Conservation (phyloP, 2,329 filamentous ascomycete species). For the Coniosporium tulheliwenetii region DNA sequence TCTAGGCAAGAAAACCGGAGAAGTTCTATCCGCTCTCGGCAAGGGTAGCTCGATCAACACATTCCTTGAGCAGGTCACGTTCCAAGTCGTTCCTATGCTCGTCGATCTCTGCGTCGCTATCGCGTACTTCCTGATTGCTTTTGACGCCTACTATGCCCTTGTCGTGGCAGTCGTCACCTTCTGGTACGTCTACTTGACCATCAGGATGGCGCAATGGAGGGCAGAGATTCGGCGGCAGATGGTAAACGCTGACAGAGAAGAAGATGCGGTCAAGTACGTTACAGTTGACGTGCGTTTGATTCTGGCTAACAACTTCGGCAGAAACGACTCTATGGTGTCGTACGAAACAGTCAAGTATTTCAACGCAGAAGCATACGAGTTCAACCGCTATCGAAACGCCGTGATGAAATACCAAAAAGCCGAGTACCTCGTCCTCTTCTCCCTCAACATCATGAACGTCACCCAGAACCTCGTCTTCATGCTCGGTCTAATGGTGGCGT, state of each 20-base stretch:
- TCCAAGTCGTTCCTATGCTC: slow-evolving; percentile 89
- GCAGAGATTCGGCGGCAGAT: slow-evolving; percentile 83
- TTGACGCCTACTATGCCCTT: slow-evolving; percentile 80
- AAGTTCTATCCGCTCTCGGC: slow-evolving; percentile 87
- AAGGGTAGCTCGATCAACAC: slow-evolving; percentile 94
- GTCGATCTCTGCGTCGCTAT: slow-evolving; percentile 79
- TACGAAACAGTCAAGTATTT: slow-evolving; percentile 69
- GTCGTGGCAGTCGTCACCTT: slow-evolving; percentile 85
- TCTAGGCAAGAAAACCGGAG: slow-evolving; percentile 87
- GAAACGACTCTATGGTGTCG: slow-evolving; percentile 94
- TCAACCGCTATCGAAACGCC: slow-evolving; percentile 38
- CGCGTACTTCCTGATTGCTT: slow-evolving; percentile 59
- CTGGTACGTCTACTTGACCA: slow-evolving; percentile 90
- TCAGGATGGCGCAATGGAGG: slow-evolving; percentile 87
- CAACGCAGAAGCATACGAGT: slow-evolving; percentile 44
- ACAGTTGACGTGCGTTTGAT: neutral
- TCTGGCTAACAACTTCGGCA: slow-evolving; percentile 15
- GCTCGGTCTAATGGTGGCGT: slow-evolving; percentile 48
- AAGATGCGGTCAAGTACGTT: slow-evolving; percentile 78
- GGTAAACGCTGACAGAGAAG: slow-evolving; percentile 87
- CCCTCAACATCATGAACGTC: slow-evolving; percentile 43
- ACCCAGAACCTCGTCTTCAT: slow-evolving; percentile 50
- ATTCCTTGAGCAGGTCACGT: slow-evolving; percentile 91
- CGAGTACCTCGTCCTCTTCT: slow-evolving; percentile 40
- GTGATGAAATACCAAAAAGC: slow-evolving; percentile 41